These are phyloP conservation scores for Lathyrus sativus DNA, from an alignment of 306 rosid genomes.

Conservation along the genomic window DNA sequence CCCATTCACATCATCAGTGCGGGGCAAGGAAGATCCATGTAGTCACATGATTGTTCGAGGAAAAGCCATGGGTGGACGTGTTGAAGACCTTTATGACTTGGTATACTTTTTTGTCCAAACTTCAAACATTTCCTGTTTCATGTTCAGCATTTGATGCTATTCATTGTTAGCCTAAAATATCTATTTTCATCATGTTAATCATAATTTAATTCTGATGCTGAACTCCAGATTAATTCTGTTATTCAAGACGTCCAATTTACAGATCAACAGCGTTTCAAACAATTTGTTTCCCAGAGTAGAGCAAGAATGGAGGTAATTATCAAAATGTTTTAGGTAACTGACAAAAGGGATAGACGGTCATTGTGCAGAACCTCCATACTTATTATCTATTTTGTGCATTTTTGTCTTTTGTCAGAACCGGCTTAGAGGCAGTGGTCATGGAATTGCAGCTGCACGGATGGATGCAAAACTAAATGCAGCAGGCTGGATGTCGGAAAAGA, in stretches of 20 bases:
- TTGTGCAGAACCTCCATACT: slow-evolving; percentile 26
- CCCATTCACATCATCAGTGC: slow-evolving; percentile 84
- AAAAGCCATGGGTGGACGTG: slow-evolving; percentile 90
- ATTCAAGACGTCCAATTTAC: slow-evolving; percentile 95
- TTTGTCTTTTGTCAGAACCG: slow-evolving; percentile 67
- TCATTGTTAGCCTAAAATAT: slow-evolving; percentile 3
- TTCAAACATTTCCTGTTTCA: slow-evolving; percentile 20
- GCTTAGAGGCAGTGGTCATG: slow-evolving; percentile 96
- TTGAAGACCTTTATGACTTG: slow-evolving; percentile 88
- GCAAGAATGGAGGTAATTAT: slow-evolving; percentile 92
- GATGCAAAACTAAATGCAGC: slow-evolving; percentile 89
- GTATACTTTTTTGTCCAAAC: slow-evolving; percentile 45
- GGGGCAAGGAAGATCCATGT: slow-evolving; percentile 79
- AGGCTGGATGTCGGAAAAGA: slow-evolving; percentile 94
- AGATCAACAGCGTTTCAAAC: slow-evolving; percentile 96
- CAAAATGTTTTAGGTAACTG: slow-evolving; percentile 4
- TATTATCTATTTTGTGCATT: slow-evolving; percentile 20
- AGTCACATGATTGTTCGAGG: slow-evolving; percentile 87
- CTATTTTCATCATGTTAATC: slow-evolving; percentile 18
- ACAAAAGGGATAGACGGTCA: slow-evolving; percentile 21
- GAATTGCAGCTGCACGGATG: slow-evolving; percentile 97
- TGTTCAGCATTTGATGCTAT: slow-evolving; percentile 13
- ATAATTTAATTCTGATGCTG: slow-evolving; percentile 39
- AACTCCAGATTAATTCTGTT: slow-evolving; percentile 69
- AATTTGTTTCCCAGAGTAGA: slow-evolving; percentile 93